Base-by-base conservation (phyloP, 768 basidiomycete species). In the Trametes maxima region DNA sequence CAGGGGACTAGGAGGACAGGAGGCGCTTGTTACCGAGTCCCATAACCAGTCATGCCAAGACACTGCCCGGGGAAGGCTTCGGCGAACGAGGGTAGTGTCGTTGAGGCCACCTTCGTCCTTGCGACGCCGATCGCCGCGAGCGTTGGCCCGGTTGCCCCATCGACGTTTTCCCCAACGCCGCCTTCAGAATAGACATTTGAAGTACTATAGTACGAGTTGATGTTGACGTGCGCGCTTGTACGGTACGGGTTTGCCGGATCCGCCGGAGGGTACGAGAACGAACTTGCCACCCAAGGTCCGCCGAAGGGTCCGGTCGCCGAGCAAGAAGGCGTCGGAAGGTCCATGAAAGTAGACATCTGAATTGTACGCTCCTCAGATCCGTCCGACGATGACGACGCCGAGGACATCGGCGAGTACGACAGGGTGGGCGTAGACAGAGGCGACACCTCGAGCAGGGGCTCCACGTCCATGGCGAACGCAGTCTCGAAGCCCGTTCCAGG, bases 321-420 rank as follows among this genome's bases (percentile, higher is more conserved):
- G n/a, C 35, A 50, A 1, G 66, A 59, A 37, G 63, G 54, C 10
- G 63, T 54, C 35, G 65, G 63, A 16, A 64, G 57, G 36, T 68
- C 68, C 43, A 63, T 24, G 64, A 67, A 54, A 22, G 52, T 52
- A n/a, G 52, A 46, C 63, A 68, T 60, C 49, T 65, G 67, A n/a
- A 67, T 62, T 7, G 66, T 68, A n/a, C 70, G 58, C 21, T 71
- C 71, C 55, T 68, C 70, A 21, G 62, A 57, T 45, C 70, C 70
- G 43, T 70, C 69, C 1, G 70, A 72, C 28, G 70, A 72, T 14
- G 68, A 67, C 19, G 68, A 70, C 4, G 60, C 46, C 3, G 65
- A 63, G 8, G 71, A 72, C 66, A 68, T 68, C 25, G 71, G 71
- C 40, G 71, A 72, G 64, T 70, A 70, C 14, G 56, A 57, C 24